These are phyloP conservation scores for Macroventuria anomochaeta DNA, from an alignment of 2,329 filamentous ascomycete species.

Conservation along the genomic window DNA sequence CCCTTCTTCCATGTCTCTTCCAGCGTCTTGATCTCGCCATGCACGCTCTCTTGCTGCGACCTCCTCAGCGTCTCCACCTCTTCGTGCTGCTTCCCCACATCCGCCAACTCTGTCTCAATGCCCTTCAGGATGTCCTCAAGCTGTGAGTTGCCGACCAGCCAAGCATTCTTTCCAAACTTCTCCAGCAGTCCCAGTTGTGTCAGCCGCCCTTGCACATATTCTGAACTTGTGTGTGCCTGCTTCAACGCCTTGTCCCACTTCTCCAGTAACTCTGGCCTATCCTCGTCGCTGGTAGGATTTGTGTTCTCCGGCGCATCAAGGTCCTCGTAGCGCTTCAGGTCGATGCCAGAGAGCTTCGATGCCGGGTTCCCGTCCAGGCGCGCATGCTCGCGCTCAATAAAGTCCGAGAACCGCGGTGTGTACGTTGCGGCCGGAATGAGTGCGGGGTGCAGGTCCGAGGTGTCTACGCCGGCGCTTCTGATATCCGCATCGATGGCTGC, in stretches of 20 bases:
- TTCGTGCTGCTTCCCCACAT: slow-evolving; percentile 72
- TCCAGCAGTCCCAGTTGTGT: slow-evolving; percentile 77
- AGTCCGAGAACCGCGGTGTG: slow-evolving; percentile 65
- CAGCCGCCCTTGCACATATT: slow-evolving; percentile 63
- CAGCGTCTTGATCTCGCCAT: slow-evolving; percentile 73
- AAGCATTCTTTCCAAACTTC: slow-evolving; percentile 84
- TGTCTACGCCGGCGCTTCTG: slow-evolving; percentile 51
- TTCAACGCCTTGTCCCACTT: slow-evolving; percentile 60
- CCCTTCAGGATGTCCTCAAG: slow-evolving; percentile 73
- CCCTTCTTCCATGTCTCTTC: slow-evolving; percentile 82
- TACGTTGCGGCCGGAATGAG: slow-evolving; percentile 59
- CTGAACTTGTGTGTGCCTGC: slow-evolving; percentile 63
- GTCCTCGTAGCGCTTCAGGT: slow-evolving; percentile 83
- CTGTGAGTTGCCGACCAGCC: slow-evolving; percentile 84
- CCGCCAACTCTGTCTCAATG: slow-evolving; percentile 77
- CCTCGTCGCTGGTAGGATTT: slow-evolving; percentile 45
- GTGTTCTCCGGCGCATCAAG: slow-evolving; percentile 64
- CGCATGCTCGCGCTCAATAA: slow-evolving; percentile 71
- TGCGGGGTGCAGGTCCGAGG: slow-evolving; percentile 62
- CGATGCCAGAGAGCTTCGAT: slow-evolving; percentile 66
- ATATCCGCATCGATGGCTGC: slow-evolving; percentile 83
- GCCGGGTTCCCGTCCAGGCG: slow-evolving; percentile 65
- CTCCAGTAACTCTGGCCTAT: slow-evolving; percentile 47
- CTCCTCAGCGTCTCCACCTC: slow-evolving; percentile 73
- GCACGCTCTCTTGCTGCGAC: slow-evolving; percentile 71